A percentile compares a stretch with the other conserved stretches of the same genome.
Evolutionary conservation across 2,329 filamentous ascomycete genomes (phyloP).

Genomic region (Epichloe amarillans): DNA sequence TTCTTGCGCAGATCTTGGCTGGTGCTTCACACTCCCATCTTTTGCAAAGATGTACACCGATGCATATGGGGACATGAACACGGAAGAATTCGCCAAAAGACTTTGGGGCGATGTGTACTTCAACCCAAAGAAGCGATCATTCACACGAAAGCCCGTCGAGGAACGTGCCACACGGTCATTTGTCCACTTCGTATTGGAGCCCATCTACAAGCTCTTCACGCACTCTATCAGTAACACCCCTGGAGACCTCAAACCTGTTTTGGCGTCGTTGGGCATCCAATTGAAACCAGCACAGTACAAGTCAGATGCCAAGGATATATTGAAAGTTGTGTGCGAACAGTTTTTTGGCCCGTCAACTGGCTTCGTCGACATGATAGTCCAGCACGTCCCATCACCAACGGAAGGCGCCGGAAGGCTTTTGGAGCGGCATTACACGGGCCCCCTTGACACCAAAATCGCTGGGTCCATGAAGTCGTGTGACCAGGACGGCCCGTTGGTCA

Average conservation of each 20-base stretch:
- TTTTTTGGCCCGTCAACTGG: conserved; percentile 80
- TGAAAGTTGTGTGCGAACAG: conserved; percentile 83
- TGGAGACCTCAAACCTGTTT: conserved; percentile 65
- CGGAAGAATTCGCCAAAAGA: conserved; percentile 67
- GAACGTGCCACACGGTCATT: conserved; percentile 74
- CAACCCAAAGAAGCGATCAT: conserved; percentile 80
- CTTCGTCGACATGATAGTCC: conserved; percentile 90
- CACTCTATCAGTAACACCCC: conserved; percentile 88
- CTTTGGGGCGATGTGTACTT: conserved; percentile 97
- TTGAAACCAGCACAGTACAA: conserved; percentile 90
- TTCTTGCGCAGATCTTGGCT: conserved; percentile 82
- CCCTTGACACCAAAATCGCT: conserved; percentile 68
- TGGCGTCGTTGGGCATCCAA: conserved; percentile 66
- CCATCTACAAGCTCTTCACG: conserved; percentile 94
- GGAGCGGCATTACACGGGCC: conserved; percentile 84
- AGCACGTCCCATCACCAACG: conserved; percentile 77
- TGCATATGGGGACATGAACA: conserved; percentile 69
- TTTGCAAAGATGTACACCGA: conserved; percentile 96
- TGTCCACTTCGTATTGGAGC: conserved; percentile 87
- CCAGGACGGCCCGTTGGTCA: conserved; percentile 78
- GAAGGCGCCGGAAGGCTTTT: conserved; percentile 66
- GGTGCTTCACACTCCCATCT: conserved; percentile 89
- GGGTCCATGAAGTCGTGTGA: conserved; percentile 70
- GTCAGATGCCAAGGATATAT: conserved; percentile 73
- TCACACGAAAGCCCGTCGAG: conserved; percentile 77